Percentiles rank a stretch among this genome's conserved stretches.
Evolutionary conservation across 2,329 filamentous ascomycete genomes (phyloP).

Genomic region (Lasiodiplodia citricola): DNA sequence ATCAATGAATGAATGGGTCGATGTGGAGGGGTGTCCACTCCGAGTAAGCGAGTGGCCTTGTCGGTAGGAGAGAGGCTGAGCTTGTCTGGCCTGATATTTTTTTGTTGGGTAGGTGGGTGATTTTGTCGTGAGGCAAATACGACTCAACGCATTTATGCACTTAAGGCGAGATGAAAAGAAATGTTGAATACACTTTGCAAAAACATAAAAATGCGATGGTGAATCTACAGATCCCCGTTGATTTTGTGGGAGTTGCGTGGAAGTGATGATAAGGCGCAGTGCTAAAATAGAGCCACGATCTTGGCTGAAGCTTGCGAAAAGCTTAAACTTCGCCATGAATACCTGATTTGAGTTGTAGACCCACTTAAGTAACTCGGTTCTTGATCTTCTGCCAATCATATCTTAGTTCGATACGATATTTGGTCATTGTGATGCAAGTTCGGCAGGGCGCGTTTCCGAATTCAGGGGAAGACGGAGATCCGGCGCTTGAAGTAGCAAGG

Average conservation of each 20-base stretch:
- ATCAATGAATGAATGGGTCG: background rate
- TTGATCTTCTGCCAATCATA: background rate
- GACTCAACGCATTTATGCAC: background rate
- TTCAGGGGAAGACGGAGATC: background rate
- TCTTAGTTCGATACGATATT: background rate
- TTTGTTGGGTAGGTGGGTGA: background rate
- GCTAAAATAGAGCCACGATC: background rate
- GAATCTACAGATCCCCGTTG: background rate
- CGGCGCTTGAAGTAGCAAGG: background rate
- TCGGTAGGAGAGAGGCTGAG: background rate
- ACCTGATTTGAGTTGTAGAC: background rate
- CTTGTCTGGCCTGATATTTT: background rate
- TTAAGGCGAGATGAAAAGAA: background rate
- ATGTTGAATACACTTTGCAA: background rate
- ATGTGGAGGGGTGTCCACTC: background rate
- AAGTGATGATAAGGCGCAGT: background rate
- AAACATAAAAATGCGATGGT: background rate
- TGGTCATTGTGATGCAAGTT: slow-evolving; percentile 1
- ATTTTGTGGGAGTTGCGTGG: background rate
- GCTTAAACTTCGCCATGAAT: background rate
- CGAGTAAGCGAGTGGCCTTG: background rate
- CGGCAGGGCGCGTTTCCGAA: background rate
- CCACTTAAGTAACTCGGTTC: background rate
- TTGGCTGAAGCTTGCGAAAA: background rate
- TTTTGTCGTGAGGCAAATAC: background rate